Conservation (phyloP, 805 yeast genomes). For the Hanseniaspora thailandica region DNA sequence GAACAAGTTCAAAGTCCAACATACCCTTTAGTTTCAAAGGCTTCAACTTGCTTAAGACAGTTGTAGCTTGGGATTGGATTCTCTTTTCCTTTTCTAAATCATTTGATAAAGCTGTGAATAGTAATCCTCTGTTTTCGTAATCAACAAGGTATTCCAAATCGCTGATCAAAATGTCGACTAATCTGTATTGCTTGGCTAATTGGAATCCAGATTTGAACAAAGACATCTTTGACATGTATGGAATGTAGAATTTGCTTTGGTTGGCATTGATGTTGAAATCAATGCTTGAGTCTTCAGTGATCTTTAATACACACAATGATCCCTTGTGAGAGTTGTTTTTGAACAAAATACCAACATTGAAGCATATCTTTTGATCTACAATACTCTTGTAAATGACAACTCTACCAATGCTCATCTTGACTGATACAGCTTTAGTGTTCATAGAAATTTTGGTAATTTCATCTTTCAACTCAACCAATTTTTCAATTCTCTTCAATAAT, state of each 20-base stretch:
- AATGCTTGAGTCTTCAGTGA: constrained; percentile 23
- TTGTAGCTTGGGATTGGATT: not conserved
- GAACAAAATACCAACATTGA: constrained; percentile 41
- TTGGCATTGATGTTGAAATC: constrained; percentile 7
- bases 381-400: constrained; percentile 47
- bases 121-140: not conserved
- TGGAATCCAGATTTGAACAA: constrained; percentile 8
- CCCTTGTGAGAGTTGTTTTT: constrained; percentile 24
- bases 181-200: constrained; percentile 16
- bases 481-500: constrained; percentile 35
- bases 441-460: constrained; percentile 39
- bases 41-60: constrained; percentile 20
- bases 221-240: constrained; percentile 2
- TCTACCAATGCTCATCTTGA: constrained; percentile 42
- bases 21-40: constrained; percentile 22
- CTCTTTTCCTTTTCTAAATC: constrained; percentile 1
- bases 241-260: constrained; percentile 4
- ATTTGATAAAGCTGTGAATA: constrained; percentile 11
- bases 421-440: constrained; percentile 37
- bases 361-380: constrained; percentile 23
- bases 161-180: constrained; percentile 24
- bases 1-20: constrained; percentile 22
- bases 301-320: constrained; percentile 25
- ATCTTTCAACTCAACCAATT: constrained; percentile 36
- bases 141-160: constrained; percentile 26